These are phyloP conservation scores for Collybiopsis luxurians DNA, from an alignment of 768 basidiomycete species.

Conservation along the genomic window DNA sequence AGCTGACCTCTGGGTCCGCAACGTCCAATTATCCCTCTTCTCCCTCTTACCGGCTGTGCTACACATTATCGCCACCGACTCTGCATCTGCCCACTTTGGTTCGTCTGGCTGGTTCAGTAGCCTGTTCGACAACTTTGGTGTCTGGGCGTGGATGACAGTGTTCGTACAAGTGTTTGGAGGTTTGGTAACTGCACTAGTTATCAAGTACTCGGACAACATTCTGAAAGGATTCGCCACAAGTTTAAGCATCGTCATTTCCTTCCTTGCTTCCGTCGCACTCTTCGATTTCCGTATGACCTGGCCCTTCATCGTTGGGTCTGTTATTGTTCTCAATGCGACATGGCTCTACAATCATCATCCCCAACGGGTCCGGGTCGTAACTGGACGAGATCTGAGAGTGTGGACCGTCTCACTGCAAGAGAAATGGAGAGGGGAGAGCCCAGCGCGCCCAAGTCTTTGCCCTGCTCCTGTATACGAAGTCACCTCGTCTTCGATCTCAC, in stretches of 20 bases:
- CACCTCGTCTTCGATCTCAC: constrained; percentile 2
- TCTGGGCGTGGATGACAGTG: constrained; percentile 92
- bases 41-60: constrained; percentile 85
- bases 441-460: constrained; percentile 9
- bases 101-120: constrained; percentile 37
- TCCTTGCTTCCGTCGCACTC: constrained; percentile 85
- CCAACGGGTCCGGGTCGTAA: constrained; percentile 21
- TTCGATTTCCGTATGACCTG: constrained; percentile 88
- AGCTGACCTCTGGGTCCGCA: constrained; percentile 93
- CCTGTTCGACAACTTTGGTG: constrained; percentile 83
- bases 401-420: constrained; percentile 19
- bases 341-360: constrained; percentile 86
- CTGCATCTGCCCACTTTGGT: constrained; percentile 24
- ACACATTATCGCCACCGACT: constrained; percentile 64
- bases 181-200: constrained; percentile 87
- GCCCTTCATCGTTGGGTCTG: constrained; percentile 82
- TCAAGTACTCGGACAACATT: constrained; percentile 92
- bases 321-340: constrained; percentile 82
- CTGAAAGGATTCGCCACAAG: constrained; percentile 95
- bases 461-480: constrained; percentile 3
- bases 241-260: constrained; percentile 91
- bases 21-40: constrained; percentile 93
- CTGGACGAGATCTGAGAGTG: background rate
- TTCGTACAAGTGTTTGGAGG: constrained; percentile 89
- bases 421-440: constrained; percentile 13